A percentile compares a stretch with the other conserved stretches of the same genome.
These are phyloP conservation scores for Effrenium voratum DNA, from an alignment of 73 alveolate genomes.

Conservation along the genomic window DNA sequence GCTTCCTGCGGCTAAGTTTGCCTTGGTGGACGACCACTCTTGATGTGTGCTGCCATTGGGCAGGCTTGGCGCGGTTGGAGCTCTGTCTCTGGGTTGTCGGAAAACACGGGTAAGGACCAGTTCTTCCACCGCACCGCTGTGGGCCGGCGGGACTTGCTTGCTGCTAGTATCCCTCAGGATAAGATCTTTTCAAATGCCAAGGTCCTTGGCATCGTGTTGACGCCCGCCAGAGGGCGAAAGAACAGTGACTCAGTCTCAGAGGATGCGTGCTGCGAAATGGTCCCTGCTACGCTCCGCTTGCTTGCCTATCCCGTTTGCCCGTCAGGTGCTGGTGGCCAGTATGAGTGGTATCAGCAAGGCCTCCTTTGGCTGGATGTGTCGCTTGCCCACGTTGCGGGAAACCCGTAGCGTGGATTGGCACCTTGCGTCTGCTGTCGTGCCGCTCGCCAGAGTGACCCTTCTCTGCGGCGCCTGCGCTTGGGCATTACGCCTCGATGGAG, in stretches of 20 bases:
- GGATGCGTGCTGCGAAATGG: not conserved
- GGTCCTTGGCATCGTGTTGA: not conserved
- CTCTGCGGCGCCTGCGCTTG: not conserved
- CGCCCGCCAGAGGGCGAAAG: not conserved
- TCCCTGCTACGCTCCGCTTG: not conserved
- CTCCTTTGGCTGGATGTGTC: slow-evolving; percentile 1
- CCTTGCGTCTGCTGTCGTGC: not conserved
- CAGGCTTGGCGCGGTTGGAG: no score
- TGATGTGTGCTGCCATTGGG: no score
- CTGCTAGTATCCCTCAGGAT: not conserved
- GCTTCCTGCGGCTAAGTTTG: no score
- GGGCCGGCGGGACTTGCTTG: no score
- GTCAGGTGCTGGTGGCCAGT: not conserved
- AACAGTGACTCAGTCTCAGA: not conserved
- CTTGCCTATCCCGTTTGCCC: not conserved
- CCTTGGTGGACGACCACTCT: no score
- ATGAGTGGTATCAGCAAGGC: slow-evolving; percentile 1
- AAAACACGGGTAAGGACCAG: no score
- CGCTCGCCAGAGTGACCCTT: not conserved
- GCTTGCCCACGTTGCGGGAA: not conserved
- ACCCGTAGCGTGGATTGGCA: not conserved
- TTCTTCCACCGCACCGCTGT: no score
- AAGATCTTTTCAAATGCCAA: not conserved
- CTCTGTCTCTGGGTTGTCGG: no score
- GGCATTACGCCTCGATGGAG: not conserved